Conservation (phyloP, 495 filamentous ascomycete species). For the Xylaria cubensis region DNA sequence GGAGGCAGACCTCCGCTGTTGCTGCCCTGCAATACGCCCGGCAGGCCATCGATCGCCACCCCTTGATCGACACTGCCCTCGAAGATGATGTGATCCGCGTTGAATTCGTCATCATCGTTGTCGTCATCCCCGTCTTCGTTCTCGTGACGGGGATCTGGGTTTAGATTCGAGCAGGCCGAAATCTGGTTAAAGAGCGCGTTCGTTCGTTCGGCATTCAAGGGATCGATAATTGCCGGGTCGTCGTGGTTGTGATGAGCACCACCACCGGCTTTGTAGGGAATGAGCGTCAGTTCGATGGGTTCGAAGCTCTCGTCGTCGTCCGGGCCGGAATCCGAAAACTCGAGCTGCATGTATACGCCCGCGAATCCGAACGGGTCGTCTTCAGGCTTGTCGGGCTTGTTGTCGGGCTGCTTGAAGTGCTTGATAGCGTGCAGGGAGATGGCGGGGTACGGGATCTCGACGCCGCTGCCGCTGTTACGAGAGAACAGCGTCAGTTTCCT, state of each 20-base stretch:
- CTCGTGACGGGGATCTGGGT: constrained; percentile 75
- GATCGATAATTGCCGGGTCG: constrained; percentile 27
- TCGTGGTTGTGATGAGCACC: constrained; percentile 8
- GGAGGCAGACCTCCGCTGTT: constrained; percentile 68
- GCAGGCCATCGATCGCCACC: constrained; percentile 53
- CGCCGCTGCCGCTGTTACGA: constrained; percentile 61
- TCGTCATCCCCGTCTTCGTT: constrained; percentile 58
- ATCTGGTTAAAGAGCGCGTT: constrained; percentile 76
- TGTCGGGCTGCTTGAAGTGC: constrained; percentile 52
- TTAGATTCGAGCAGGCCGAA: constrained; percentile 84
- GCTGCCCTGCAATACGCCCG: constrained; percentile 50
- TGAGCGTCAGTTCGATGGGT: constrained; percentile 74
- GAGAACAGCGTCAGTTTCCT: constrained; percentile 81
- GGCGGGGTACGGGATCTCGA: constrained; percentile 84
- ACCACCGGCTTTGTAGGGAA: constrained; percentile 54
- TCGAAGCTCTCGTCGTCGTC: constrained; percentile 73
- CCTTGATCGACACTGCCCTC: constrained; percentile 52
- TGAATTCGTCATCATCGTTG: constrained; percentile 46
- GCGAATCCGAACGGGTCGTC: constrained; percentile 33
- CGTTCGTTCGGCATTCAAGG: constrained; percentile 43
- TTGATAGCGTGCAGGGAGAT: constrained; percentile 91
- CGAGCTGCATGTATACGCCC: constrained; percentile 79
- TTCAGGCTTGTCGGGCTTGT: constrained; percentile 36
- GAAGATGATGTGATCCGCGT: constrained; percentile 58
- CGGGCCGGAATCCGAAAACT: constrained; percentile 58